Conservation (phyloP, 2,329 filamentous ascomycete genomes). For the Scedosporium dehoogii region DNA sequence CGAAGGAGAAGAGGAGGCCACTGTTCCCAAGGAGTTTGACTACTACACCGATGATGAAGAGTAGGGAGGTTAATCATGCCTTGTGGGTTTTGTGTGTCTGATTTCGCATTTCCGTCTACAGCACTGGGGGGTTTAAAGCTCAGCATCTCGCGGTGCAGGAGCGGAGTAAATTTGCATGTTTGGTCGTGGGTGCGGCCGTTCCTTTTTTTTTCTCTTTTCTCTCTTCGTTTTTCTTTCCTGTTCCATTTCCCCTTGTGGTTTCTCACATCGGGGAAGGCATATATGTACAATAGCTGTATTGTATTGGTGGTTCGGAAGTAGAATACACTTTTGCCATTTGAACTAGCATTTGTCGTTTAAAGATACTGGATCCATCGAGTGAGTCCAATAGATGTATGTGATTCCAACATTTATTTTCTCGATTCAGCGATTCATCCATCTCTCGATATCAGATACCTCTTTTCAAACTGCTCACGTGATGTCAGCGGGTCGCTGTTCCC, state of each 20-base stretch:
- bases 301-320: not conserved
- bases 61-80: slow-evolving; percentile 13
- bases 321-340: not conserved
- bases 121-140: not conserved
- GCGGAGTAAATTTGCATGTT: no score
- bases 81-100: no score
- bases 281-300: slow-evolving; percentile 7
- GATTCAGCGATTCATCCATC: no score
- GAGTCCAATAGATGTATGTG: no score
- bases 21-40: slow-evolving; percentile 62
- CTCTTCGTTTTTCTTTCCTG: not conserved
- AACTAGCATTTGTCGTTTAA: not conserved
- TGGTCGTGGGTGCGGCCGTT: no score
- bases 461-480: no score
- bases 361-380: not conserved
- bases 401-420: no score
- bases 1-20: slow-evolving; percentile 63
- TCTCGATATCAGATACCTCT: no score
- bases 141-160: not conserved
- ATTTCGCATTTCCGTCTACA: not conserved
- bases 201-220: not conserved
- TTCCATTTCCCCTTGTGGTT: not conserved
- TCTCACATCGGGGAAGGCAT: not conserved
- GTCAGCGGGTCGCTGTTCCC: no score
- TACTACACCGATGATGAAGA: slow-evolving; percentile 62